Conservation (phyloP, 306 rosid species). For the Alnus glutinosa region DNA sequence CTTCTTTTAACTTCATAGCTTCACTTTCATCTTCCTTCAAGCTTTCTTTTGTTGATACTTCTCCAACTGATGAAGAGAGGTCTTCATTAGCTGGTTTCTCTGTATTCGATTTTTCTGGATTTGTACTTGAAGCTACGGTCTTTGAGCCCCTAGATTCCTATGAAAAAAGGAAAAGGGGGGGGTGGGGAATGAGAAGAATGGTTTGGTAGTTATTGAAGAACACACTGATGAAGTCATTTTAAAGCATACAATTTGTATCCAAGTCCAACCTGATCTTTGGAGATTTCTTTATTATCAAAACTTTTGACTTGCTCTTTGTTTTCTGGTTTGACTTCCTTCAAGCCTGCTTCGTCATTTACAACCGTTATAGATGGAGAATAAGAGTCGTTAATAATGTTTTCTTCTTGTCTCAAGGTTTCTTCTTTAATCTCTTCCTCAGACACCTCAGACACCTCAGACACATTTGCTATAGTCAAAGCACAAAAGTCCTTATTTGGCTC, state of each 20-base stretch:
- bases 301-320: neutral
- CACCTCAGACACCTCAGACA: conserved; percentile 1
- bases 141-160: conserved; percentile 19
- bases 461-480: conserved; percentile 12
- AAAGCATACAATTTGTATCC: too few relatives aligned
- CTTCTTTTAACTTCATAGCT: conserved; percentile 4
- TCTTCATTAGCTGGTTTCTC: conserved; percentile 22
- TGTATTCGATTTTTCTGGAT: neutral
- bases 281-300: neutral
- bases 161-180: neutral
- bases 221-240: too few relatives aligned
- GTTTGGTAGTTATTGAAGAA: too few relatives aligned
- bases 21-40: conserved; percentile 17
- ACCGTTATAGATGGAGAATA: neutral
- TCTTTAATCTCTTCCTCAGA: conserved; percentile 6
- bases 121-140: conserved; percentile 14
- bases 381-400: conserved; percentile 5
- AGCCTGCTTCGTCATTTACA: neutral
- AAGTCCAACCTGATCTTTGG: conserved; percentile 18
- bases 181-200: too few relatives aligned
- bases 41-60: conserved; percentile 1
- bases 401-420: conserved; percentile 9
- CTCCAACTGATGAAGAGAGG: conserved; percentile 14
- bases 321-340: neutral
- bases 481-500: conserved; percentile 8